Conservation (phyloP, 2,329 filamentous ascomycete species). For the Aurifilum marmelostoma region DNA sequence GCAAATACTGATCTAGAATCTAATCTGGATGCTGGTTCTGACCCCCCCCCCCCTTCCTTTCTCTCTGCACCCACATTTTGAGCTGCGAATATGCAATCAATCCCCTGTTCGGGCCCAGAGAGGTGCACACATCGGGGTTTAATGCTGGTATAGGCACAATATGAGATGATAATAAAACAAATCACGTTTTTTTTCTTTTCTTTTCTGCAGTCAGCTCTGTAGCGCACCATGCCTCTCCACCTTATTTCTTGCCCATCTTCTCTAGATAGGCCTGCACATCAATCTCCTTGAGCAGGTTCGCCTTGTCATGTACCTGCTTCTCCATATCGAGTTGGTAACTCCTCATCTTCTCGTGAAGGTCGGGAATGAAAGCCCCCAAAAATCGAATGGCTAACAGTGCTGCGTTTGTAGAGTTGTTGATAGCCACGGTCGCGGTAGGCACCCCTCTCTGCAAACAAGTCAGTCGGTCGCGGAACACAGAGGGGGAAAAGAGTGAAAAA, state of each 20-base stretch:
- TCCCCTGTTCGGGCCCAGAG: no score
- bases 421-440: conserved; percentile 75
- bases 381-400: conserved; percentile 72
- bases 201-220: no score
- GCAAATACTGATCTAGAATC: no score
- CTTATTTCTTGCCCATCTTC: conserved; percentile 39
- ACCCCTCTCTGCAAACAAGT: conserved; percentile 56
- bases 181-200: no score
- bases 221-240: no score
- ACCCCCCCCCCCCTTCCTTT: no score
- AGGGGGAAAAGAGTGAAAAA: background rate
- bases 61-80: no score
- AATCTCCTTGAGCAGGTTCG: conserved; percentile 55
- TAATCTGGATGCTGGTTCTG: no score
- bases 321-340: conserved; percentile 66
- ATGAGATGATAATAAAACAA: no score
- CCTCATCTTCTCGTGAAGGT: conserved; percentile 60
- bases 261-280: conserved; percentile 61
- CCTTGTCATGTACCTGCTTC: conserved; percentile 67
- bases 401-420: conserved; percentile 80
- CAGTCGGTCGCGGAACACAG: conserved; percentile 31
- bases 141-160: no score
- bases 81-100: no score
- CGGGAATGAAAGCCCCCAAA: conserved; percentile 59
- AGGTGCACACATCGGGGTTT: no score